phyloP scores from a whole-genome alignment of 2,329 filamentous ascomycete species.

The Colletotrichum horii region DNA sequence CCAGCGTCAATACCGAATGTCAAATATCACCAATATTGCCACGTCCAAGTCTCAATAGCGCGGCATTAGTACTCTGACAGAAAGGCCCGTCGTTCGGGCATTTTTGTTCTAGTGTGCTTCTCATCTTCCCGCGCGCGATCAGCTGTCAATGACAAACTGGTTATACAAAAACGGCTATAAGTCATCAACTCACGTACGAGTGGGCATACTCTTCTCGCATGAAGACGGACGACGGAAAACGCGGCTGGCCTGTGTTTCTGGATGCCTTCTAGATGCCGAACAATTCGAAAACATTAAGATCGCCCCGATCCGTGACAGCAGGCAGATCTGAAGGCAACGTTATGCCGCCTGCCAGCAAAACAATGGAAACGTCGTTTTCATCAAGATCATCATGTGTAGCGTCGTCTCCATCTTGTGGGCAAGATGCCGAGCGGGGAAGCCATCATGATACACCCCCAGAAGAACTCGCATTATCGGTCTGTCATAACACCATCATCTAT shows the following conservation, averaged over 20 bases:
- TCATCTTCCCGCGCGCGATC: not conserved
- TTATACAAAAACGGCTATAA: not conserved
- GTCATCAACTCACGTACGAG: not conserved
- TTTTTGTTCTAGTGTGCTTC: not conserved
- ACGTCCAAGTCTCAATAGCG: not conserved
- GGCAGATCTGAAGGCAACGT: not conserved
- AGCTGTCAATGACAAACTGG: not conserved
- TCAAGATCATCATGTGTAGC: not conserved
- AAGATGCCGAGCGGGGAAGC: not conserved
- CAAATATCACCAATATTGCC: conserved; percentile 2
- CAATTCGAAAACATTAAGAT: not conserved
- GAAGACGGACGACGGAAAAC: not conserved
- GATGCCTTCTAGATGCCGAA: not conserved
- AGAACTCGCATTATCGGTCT: not conserved
- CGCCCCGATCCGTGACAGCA: not conserved
- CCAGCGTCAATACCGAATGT: not conserved
- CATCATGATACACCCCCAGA: not conserved
- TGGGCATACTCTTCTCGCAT: not conserved
- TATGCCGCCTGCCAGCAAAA: not conserved
- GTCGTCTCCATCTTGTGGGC: not conserved
- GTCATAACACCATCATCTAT: not conserved
- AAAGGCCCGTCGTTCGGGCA: not conserved
- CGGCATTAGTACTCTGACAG: not conserved
- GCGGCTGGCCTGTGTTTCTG: not conserved
- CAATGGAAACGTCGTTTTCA: not conserved